Percentiles rank a stretch among this genome's conserved stretches.
Conservation (phyloP, 139 green algal genomes). For the Chlamydomonas sphaeroides region DNA sequence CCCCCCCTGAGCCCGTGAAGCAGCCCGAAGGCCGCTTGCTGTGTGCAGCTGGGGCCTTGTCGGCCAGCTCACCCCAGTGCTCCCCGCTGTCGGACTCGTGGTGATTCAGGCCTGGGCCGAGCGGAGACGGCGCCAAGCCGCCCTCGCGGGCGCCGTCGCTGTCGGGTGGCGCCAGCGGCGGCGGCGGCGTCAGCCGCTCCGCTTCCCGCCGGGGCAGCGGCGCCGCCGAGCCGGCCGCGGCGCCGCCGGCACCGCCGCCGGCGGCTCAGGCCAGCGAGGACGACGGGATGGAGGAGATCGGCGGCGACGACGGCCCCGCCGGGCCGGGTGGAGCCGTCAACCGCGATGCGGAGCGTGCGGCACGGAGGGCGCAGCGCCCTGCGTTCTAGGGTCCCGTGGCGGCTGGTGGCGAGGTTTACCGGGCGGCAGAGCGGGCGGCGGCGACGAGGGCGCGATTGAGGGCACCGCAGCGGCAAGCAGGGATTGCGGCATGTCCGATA, state of each 20-base stretch:
- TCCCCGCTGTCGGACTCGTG: not conserved
- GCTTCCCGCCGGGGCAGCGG: no score
- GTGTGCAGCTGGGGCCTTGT: not conserved
- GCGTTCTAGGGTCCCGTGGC: no score
- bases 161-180: not conserved
- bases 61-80: not conserved
- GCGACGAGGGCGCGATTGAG: no score
- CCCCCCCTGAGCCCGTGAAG: no score
- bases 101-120: no score
- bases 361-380: not conserved
- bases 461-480: no score
- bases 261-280: not conserved
- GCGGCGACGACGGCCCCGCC: not conserved
- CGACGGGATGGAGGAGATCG: constrained; percentile 19
- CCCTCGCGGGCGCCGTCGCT: not conserved
- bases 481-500: no score
- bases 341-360: not conserved
- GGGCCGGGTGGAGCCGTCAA: no score
- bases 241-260: not conserved
- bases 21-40: no score
- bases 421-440: no score
- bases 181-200: not conserved
- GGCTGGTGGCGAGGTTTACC: no score
- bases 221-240: not conserved
- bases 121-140: no score